These are phyloP conservation scores for Yamadazyma sp. DNA, from an alignment of 805 yeast genomes.

Conservation along the genomic window DNA sequence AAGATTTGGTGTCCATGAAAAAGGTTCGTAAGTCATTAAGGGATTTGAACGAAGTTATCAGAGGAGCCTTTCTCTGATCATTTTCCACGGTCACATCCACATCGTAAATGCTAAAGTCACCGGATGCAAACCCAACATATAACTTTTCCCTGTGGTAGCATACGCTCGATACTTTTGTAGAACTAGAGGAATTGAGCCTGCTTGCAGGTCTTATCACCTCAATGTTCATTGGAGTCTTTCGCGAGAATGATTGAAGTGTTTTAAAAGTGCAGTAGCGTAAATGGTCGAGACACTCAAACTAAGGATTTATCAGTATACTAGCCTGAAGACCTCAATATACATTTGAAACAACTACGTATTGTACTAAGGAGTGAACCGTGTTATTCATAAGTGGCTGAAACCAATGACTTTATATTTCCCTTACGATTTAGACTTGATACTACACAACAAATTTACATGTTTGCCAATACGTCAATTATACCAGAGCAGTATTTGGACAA, in stretches of 20 bases:
- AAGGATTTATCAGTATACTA: no score
- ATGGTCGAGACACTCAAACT: no score
- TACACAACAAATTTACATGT: slow-evolving; percentile 15
- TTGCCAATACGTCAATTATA: slow-evolving; percentile 60
- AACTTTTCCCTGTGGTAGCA: slow-evolving; percentile 20
- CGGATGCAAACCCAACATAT: slow-evolving; percentile 35
- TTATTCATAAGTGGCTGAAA: no score
- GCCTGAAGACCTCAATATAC: no score
- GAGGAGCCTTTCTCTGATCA: slow-evolving; percentile 14
- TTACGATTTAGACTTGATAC: no score
- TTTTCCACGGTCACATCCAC: slow-evolving; percentile 17
- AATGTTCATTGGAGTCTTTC: no score
- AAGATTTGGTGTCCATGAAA: slow-evolving; percentile 13
- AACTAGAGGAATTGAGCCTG: slow-evolving; percentile 29
- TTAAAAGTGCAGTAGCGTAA: no score
- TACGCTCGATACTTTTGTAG: slow-evolving; percentile 25
- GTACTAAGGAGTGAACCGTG: no score
- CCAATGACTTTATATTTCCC: no score
- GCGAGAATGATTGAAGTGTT: no score
- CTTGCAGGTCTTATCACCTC: slow-evolving; percentile 39
- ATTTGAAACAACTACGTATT: no score
- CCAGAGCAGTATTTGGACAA: slow-evolving; percentile 80
- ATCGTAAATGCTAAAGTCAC: slow-evolving; percentile 31
- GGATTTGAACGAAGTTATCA: slow-evolving; percentile 22
- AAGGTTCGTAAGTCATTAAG: slow-evolving; percentile 23